Evolutionary conservation across 805 yeast species (phyloP), one percentile per base, ranked within the genome.

Genomic region (Kodamaea jinghongensis): DNA sequence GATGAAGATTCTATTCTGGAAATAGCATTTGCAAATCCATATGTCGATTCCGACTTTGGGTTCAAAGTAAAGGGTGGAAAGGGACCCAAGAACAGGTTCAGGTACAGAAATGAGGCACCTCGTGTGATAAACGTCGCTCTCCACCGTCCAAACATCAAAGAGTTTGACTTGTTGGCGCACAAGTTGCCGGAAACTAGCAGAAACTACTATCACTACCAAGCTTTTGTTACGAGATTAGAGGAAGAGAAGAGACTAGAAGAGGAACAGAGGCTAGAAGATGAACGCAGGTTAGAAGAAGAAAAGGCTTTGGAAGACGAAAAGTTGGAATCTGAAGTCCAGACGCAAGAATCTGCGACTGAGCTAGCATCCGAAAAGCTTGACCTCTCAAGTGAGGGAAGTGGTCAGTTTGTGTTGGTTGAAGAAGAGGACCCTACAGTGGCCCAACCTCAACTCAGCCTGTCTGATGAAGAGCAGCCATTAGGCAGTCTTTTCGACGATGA

Each of bases 11-110:
- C 50, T 1, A 14, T n/a, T 9, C 71, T 79, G 0, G 76, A 70
- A 46, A 56, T 74, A 2, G 76, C 82, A 0, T 48, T 75, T 16
- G 80, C 82, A 1, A 70, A 73, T 43, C 81, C 82, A 0, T 69
- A 69, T 36, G 55, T 74, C 4, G 65, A 75, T 14, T 78, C 75
- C 3, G 68, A 71, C 34, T 65, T 63, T 50, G 79, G 73, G 0
- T 79, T 79, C 47, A 60, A 62, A 5, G 61, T 78, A 20, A 76
- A 71, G 26, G 36, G 15, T 13, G 34, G 31, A 20, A 63, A 55
- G 9, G 36, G 15, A n/a, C 15, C 29, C 7, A 28, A 27, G 20
- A 34, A 27, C 12, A 34, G 36, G 13, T 34, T 26, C 14, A 27
- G 36, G 13, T 34, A 25, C 23, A 27, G 30, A 12, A 26, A 9